These are phyloP conservation scores for Penicillium sclerotigenum DNA, from an alignment of 2,329 filamentous ascomycete species.

Conservation along the genomic window DNA sequence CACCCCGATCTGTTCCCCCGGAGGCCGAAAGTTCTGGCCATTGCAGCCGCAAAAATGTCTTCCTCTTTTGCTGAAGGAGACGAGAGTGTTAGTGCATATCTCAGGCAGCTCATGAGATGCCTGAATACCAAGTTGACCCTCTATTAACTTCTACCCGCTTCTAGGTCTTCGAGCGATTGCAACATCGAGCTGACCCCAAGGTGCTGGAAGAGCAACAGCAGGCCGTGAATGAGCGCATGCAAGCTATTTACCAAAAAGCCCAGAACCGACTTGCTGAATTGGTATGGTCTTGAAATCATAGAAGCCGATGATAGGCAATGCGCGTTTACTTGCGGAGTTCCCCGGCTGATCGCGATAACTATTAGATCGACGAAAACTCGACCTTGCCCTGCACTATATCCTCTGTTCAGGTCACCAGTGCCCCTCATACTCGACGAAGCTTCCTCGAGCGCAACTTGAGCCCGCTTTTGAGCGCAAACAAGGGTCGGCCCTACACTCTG, in stretches of 20 bases:
- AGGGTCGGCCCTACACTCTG: slow-evolving; percentile 69
- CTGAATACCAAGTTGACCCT: neutral
- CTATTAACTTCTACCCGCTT: slow-evolving; percentile 11
- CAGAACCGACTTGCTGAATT: slow-evolving; percentile 64
- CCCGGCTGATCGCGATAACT: slow-evolving; percentile 12
- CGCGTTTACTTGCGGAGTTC: slow-evolving; percentile 3
- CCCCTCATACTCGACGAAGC: slow-evolving; percentile 72
- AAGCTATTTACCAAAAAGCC: slow-evolving; percentile 59
- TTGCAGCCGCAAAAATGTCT: slow-evolving; percentile 44
- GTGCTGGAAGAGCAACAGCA: slow-evolving; percentile 58
- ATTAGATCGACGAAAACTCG: slow-evolving; percentile 73
- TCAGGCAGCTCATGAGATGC: neutral
- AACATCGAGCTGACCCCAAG: slow-evolving; percentile 57
- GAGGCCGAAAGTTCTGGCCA: slow-evolving; percentile 24
- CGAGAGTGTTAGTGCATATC: slow-evolving; percentile 34
- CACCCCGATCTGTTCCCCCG: slow-evolving; percentile 14
- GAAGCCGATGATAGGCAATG: neutral
- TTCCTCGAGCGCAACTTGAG: slow-evolving; percentile 81
- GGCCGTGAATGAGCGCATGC: slow-evolving; percentile 57
- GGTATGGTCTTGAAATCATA: slow-evolving; percentile 44
- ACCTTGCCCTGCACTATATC: slow-evolving; percentile 85
- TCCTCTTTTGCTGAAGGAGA: slow-evolving; percentile 43
- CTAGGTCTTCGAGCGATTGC: slow-evolving; percentile 37
- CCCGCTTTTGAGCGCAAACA: slow-evolving; percentile 69
- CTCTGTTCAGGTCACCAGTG: slow-evolving; percentile 78